Base-by-base conservation (phyloP, 148 eudicot species). In the Persicaria tinctoria region DNA sequence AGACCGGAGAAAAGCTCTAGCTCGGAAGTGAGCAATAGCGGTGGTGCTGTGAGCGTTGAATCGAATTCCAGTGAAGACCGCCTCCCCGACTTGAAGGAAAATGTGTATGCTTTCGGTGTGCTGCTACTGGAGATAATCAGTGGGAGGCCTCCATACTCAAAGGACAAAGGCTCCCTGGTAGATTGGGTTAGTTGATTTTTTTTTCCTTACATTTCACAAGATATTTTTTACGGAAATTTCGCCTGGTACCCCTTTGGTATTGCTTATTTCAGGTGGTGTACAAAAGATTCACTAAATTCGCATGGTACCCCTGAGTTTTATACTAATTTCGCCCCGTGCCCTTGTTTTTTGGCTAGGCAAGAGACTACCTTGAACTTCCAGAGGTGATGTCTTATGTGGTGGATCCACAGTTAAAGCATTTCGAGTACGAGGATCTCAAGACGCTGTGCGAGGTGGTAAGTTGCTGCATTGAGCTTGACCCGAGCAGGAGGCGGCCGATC, bases 61-160 rank as follows among this genome's bases (percentile, higher is more conserved):
- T 92, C 97, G 41, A 88, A 76, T 64, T 86, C 96, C 1, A 50
- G 90, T 3, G 90, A 89, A 76, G 89, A 76, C 49, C 94, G 95
- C 13, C 86, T 86, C 77, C 84, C 89, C 2, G 92, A 94, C 78
- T 73, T 91, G 73, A 85, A 81, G 71, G 96, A 91, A 0, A 95
- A 92, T 75, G 80, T 95, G 0, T 87, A 85, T 41, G 87, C 92
- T 44, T 95, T 95, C 54, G 97, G 98, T 55, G 80, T 89, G 72
- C 88, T 95, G 47, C 71, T 95, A 50, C 88, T 95, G 44, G 98
- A 95, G 81, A 87, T 95, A 13, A 73, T 95, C 82, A 95, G 96
- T 51, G 98, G 98, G 51, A 85, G 88, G 70, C 93, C 87, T 72
- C 87, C 90, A 73, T 87, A 85, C 80, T 76, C 83, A 79, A 85